Base-by-base conservation (phyloP, 176 grass and related monocot genomes). In the Phragmites australis region DNA sequence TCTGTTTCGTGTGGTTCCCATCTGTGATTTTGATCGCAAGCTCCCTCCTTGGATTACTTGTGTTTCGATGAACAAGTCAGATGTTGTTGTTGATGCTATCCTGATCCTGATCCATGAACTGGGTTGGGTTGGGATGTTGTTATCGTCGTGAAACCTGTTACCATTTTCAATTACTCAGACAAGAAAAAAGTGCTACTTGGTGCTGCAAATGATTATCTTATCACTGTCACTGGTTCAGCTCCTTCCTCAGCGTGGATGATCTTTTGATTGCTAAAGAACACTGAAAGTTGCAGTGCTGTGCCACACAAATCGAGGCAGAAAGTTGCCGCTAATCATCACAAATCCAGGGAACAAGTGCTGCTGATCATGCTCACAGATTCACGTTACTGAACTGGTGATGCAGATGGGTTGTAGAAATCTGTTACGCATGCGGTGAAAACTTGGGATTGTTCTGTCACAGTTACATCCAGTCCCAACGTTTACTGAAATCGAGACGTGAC, bases 161-260 rank as follows among this genome's bases (percentile, higher is more conserved):
- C 52, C 37, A 13, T 57, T 31, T 51, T 26, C 4, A 17, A 18
- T 14, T 48, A 26, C 31, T 31, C 57, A 21, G 10, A 45, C 23
- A 63, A 29, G 18, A 60, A 78, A 78, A 63, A 9, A 14, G 45
- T 78, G 76, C 76, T 78, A 18, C 60, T 78, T 65, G 76, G 76
- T 78, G 60, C 59, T 78, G 76, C 76, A 78, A 65, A 76, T 76
- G 1, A 2, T 87, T 86, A 8, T 43, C 8, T 13, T 56, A 13
- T 26, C n/a, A 22, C n/a, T 56, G n/a, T 26, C n/a, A 22, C 81
- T 77, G 81, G 56, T 83, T 92, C 40, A 83, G 83, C 79, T 92
- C 68, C 68, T 89, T 91, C 30, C 90, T 77, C 47, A 88, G 12
- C 25, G 9, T 88, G 45, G 5, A 37, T 37, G 3, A 37, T 37